Evolutionary conservation across 2,329 filamentous ascomycete genomes (phyloP), one percentile per base, ranked within the genome.

Genomic region (Macrophomina pseudophaseolina): DNA sequence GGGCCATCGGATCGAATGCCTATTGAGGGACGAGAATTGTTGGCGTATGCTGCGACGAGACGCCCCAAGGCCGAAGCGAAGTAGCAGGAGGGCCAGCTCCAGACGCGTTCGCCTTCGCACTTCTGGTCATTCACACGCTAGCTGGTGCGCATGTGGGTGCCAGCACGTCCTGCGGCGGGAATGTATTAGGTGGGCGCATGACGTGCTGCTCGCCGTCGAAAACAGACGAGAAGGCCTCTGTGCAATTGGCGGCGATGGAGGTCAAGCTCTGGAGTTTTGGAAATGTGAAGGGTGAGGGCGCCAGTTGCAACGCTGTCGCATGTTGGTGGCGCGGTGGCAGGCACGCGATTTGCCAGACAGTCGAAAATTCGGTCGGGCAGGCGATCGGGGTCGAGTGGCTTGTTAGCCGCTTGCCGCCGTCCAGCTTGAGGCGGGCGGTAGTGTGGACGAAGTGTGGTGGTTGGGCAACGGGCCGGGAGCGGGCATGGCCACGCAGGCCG

Each of bases 1-100:
- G 58, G 58, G 30, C 16, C 58, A 49, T 62, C 58, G 58, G 58
- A 51, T 62, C 58, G 58, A 28, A 48, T 49, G 44, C 42, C 58
- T 38, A 38, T 62, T 62, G 44, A 46, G 30, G 58, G 58, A 18
- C 42, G 38, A 46, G 12, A 46, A 44, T 14, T 18, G 38, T 44
- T 11, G 23, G 54, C 54, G 23, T n/a, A 9, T 59, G n/a, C 58
- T 62, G 18, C n/a, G 44, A 35, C n/a, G 44, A 62, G 44, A 62
- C 46, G 44, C 42, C 18, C 30, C 58, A 32, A 28, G 58, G 12
- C 44, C 44, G 58, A 62, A 62, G 58, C 58, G 58, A 62, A 62
- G 58, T 62, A 48, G 58, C 58, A 62, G 58, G 58, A 62, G 30
- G 32, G 30, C 32, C 23, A 7, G 44, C 32, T 49, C 58, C 58